Evolutionary conservation across 257 asterid species (phyloP).

Genomic region (Datura wrightii): DNA sequence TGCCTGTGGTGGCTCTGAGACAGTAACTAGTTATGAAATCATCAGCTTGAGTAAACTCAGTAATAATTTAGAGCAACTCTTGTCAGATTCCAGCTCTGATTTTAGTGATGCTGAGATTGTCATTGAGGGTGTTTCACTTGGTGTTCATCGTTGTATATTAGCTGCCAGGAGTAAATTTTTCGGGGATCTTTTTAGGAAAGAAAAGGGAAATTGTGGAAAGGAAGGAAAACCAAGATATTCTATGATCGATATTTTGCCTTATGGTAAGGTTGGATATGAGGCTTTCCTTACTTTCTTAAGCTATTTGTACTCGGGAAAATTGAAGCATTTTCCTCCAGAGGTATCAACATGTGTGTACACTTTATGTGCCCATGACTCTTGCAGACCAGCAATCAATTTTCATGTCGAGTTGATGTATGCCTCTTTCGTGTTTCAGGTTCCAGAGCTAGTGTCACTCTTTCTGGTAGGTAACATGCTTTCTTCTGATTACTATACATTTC

Average conservation of each 20-base stretch:
- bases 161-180: constrained; percentile 70
- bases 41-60: constrained; percentile 30
- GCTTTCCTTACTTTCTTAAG: constrained; percentile 60
- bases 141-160: constrained; percentile 70
- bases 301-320: constrained; percentile 72
- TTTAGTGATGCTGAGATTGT: constrained; percentile 64
- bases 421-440: constrained; percentile 58
- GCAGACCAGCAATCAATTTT: constrained; percentile 67
- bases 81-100: constrained; percentile 49
- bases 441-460: constrained; percentile 71
- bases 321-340: constrained; percentile 60
- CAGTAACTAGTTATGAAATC: constrained; percentile 16
- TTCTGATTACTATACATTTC: neutral
- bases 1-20: constrained; percentile 44
- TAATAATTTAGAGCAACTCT: constrained; percentile 37
- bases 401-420: constrained; percentile 74
- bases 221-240: constrained; percentile 53
- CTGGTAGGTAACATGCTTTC: constrained; percentile 48
- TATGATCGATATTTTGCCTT: constrained; percentile 60
- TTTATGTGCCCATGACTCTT: constrained; percentile 61
- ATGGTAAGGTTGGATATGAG: constrained; percentile 69
- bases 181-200: constrained; percentile 48
- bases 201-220: constrained; percentile 45
- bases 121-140: constrained; percentile 55
- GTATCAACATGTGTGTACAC: constrained; percentile 68